These are phyloP conservation scores for Kwoniella mangroviensis DNA, from an alignment of 768 basidiomycete species.

Conservation along the genomic window DNA sequence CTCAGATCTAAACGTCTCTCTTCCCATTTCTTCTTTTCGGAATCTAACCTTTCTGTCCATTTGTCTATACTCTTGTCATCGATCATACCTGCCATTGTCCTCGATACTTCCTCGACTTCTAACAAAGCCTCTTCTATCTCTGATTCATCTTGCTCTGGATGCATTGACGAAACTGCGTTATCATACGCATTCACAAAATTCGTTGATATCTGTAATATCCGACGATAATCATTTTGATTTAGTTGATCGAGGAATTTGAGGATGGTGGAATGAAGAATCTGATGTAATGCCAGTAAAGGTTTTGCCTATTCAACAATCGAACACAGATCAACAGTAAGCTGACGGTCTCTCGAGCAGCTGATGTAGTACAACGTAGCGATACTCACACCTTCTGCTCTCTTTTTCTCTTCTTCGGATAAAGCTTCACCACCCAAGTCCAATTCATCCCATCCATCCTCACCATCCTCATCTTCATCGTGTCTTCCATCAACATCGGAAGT, in stretches of 20 bases:
- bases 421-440: conserved; percentile 33
- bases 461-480: conserved; percentile 24
- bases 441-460: conserved; percentile 33
- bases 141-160: conserved; percentile 41
- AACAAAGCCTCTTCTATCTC: conserved; percentile 35
- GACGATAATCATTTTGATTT: conserved; percentile 15
- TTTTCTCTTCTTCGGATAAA: conserved; percentile 29
- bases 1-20: conserved; percentile 25
- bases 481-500: conserved; percentile 10
- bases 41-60: conserved; percentile 34
- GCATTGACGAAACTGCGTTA: conserved; percentile 38
- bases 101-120: conserved; percentile 24
- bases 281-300: conserved; percentile 43
- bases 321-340: neutral
- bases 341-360: too few species aligned
- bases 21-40: conserved; percentile 36
- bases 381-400: conserved; percentile 39
- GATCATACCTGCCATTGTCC: conserved; percentile 11
- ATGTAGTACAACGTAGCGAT: too few species aligned
- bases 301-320: conserved; percentile 29
- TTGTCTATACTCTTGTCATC: conserved; percentile 23
- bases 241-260: conserved; percentile 28
- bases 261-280: conserved; percentile 41
- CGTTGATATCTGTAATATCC: conserved; percentile 24
- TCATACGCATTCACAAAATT: conserved; percentile 39